Evolutionary conservation across 2,329 filamentous ascomycete genomes (phyloP).

Genomic region (Domatiomyces catenatus): DNA sequence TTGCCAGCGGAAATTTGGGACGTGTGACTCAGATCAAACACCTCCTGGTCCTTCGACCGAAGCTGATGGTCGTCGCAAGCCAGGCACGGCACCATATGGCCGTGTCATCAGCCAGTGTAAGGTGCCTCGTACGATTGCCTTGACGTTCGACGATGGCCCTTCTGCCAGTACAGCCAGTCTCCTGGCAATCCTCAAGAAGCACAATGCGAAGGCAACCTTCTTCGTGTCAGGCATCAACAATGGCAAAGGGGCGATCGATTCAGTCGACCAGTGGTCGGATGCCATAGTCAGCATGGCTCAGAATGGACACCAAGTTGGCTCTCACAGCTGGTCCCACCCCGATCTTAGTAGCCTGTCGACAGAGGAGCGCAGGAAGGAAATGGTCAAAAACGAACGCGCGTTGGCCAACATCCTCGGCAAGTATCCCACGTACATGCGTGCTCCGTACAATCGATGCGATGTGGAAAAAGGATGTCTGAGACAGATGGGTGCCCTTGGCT

Average conservation of each 20-base stretch:
- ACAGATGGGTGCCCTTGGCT: conserved; percentile 32
- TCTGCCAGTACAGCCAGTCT: conserved; percentile 46
- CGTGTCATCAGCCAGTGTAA: conserved; percentile 29
- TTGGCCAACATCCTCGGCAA: conserved; percentile 33
- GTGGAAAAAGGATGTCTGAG: conserved; percentile 24
- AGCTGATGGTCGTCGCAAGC: conserved; percentile 3
- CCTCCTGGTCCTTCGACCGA: conserved; percentile 9
- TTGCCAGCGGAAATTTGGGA: conserved; percentile 12
- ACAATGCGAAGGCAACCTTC: conserved; percentile 51
- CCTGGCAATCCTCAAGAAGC: conserved; percentile 44
- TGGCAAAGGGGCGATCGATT: conserved; percentile 30
- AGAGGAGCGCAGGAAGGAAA: conserved; percentile 26
- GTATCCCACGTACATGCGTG: conserved; percentile 39
- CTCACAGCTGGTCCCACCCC: conserved; percentile 38
- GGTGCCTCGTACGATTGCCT: conserved; percentile 43
- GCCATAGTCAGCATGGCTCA: conserved; percentile 28
- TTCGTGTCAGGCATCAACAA: conserved; percentile 43
- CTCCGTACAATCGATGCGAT: conserved; percentile 33
- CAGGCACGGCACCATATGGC: conserved; percentile 23
- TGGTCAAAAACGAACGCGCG: conserved; percentile 34
- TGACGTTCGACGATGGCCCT: conserved; percentile 55
- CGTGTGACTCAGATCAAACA: conserved; percentile 11
- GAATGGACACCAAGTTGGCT: conserved; percentile 36
- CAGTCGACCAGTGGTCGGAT: conserved; percentile 23
- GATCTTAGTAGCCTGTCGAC: conserved; percentile 28